Base-by-base conservation (phyloP, 2,329 filamentous ascomycete species). In the Fusarium clavum region DNA sequence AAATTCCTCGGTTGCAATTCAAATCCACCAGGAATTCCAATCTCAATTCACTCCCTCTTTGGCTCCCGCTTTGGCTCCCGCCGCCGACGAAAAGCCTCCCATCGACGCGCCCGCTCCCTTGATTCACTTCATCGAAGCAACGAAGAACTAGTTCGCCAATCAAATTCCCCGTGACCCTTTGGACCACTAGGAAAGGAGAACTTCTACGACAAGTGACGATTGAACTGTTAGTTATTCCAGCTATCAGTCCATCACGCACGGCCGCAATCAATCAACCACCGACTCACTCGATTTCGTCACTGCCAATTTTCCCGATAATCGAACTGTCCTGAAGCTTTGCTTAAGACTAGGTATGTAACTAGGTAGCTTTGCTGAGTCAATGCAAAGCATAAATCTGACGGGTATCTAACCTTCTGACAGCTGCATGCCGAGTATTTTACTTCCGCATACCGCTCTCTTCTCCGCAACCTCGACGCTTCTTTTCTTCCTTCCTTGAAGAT, bases 391-490 rank as follows among this genome's bases (percentile, higher is more conserved):
- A 18, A 18, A 34, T 51, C 18, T 11, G 16, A 34, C 22, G 47
- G 20, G 27, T 57, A 68, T 73, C 76, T 78, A 78, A 79, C 71
- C 67, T 69, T 64, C 72, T 57, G 69, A 64, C 67, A 81, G 79
- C 74, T 80, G 77, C 79, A 79, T 81, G 79, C 79, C 80, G 77
- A 76, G 74, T 72, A 70, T 71, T 63, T 47, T 64, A 67, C 69
- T 67, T 63, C 73, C 73, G 77, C 79, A 79, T 79, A 78, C 77
- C 77, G 76, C 76, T 63, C 68, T 70, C 67, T 71, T 77, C 80
- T 81, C 79, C 77, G 80, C 81, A 78, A 79, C 80, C 51, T 57
- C 51, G 27, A 79, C 81, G 81, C 79, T 82, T 79, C 77, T 77
- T 73, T 79, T 76, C 74, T 76, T 77, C 77, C 75, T 78, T 77